Conservation (phyloP, 2,329 filamentous ascomycete species). For the Claviceps lovelessii region DNA sequence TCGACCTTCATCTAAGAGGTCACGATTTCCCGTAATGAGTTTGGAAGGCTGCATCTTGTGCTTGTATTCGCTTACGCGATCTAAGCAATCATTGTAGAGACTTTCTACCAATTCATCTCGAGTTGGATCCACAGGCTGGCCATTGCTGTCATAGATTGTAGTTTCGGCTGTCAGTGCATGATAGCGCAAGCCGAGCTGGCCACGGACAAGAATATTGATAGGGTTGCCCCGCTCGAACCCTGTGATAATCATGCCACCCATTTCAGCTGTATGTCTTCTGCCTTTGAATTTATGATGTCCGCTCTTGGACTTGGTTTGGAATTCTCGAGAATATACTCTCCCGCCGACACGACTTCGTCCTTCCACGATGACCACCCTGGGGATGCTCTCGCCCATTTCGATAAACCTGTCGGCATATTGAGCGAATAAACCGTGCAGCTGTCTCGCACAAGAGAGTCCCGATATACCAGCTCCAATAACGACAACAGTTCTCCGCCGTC, state of each 20-base stretch:
- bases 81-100: constrained; percentile 87
- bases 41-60: constrained; percentile 57
- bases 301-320: constrained; percentile 42
- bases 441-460: constrained; percentile 79
- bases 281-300: constrained; percentile 39
- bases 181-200: constrained; percentile 76
- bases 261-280: constrained; percentile 69
- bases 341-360: constrained; percentile 79
- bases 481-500: constrained; percentile 57
- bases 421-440: constrained; percentile 71
- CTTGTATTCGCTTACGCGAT: constrained; percentile 81
- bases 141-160: constrained; percentile 77
- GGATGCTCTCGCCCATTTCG: constrained; percentile 51
- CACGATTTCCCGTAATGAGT: constrained; percentile 68
- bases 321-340: constrained; percentile 72
- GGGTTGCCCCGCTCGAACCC: constrained; percentile 94
- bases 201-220: constrained; percentile 76
- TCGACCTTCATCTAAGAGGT: constrained; percentile 66
- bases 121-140: constrained; percentile 59
- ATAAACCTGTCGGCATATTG: constrained; percentile 61
- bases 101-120: constrained; percentile 77
- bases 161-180: constrained; percentile 68
- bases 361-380: constrained; percentile 69
- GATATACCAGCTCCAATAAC: constrained; percentile 91
- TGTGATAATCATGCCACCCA: constrained; percentile 96